A percentile compares a stretch with the other conserved stretches of the same genome.
Evolutionary conservation across 2,329 filamentous ascomycete genomes (phyloP).

Genomic region (Monilinia aucupariae): DNA sequence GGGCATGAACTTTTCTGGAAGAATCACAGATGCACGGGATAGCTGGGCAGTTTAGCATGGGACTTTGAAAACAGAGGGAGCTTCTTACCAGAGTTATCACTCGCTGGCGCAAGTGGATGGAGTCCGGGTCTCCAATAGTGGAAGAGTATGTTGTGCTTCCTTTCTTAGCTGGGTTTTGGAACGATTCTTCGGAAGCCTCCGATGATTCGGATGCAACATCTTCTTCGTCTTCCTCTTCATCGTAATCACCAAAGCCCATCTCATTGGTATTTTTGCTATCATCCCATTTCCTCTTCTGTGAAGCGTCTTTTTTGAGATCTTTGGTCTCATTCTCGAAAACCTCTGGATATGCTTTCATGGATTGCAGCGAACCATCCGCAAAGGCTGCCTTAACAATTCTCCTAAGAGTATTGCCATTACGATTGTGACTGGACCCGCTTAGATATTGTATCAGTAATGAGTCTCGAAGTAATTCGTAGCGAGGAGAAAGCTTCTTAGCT

Average conservation of each 20-base stretch:
- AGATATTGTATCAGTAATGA: conserved; percentile 55
- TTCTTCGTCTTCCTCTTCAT: conserved; percentile 38
- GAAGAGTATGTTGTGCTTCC: conserved; percentile 7
- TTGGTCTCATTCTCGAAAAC: conserved; percentile 63
- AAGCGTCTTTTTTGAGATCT: conserved; percentile 38
- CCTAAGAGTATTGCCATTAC: conserved; percentile 3
- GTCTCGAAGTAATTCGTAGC: conserved; percentile 40
- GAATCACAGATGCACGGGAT: conserved; percentile 35
- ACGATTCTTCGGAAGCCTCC: background rate
- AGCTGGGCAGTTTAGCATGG: conserved; percentile 22
- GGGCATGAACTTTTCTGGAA: conserved; percentile 43
- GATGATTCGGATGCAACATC: conserved; percentile 10
- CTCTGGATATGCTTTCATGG: conserved; percentile 53
- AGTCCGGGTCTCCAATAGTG: conserved; percentile 31
- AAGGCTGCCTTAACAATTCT: conserved; percentile 62
- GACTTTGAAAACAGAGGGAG: background rate
- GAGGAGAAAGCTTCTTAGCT: conserved; percentile 10
- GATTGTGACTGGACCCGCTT: conserved; percentile 32
- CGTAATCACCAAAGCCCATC: conserved; percentile 43
- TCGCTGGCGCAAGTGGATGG: conserved; percentile 31
- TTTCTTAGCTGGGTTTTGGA: background rate
- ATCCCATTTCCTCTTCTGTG: conserved; percentile 47
- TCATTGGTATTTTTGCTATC: conserved; percentile 23
- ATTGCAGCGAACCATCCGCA: conserved; percentile 54
- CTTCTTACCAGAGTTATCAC: conserved; percentile 30